Evolutionary conservation across 108 stramenopile species (phyloP), one percentile per base, ranked within the genome.

Genomic region (Fragilaria radians): DNA sequence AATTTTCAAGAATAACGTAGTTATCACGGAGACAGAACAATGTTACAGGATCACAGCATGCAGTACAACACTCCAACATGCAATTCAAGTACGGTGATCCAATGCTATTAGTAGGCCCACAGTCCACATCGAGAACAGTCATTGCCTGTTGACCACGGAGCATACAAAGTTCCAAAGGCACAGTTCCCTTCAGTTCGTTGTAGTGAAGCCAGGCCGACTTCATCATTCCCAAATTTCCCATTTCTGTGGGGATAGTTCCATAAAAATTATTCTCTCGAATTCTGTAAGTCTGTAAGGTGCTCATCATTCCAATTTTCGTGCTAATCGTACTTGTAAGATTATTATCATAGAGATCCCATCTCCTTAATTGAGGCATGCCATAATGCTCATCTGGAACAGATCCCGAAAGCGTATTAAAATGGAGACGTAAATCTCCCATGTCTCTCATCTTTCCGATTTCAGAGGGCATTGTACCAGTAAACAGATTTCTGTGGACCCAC

Each of bases 271-370:
- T 74, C 5, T 52, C 73, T 30, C 61, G 51, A 2, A 72, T 21
- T 32, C 64, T 68, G n/a, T 71, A 55, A 4, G 51, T 59, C 19
- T 71, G 53, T 30, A 72, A 28, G 0, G 33, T 58, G 21, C 30
- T 26, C 23, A 75, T 28, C n/a, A 27, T n/a, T 7, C 78, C 73
- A 36, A 79, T 19, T 30, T 68, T 54, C 7, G 58, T 33, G 14
- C 66, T 66, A 11, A 72, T 54, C 11, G 66, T 54, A 22, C 66
- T 58, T 23, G 59, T 42, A 7, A 71, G 65, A 57, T 46, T 48
- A 52, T 66, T 61, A 11, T 69, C 61, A 25, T 55, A 70, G 22
- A 70, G 30, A 65, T 70, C 68, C 25, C 62, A 28, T 27, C 68
- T 55, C 32, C 62, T 58, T 4, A 70, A 54, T 28, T 53, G 26